phyloP scores from a whole-genome alignment of 2,329 filamentous ascomycete species.

The Diaporthe sp. region DNA sequence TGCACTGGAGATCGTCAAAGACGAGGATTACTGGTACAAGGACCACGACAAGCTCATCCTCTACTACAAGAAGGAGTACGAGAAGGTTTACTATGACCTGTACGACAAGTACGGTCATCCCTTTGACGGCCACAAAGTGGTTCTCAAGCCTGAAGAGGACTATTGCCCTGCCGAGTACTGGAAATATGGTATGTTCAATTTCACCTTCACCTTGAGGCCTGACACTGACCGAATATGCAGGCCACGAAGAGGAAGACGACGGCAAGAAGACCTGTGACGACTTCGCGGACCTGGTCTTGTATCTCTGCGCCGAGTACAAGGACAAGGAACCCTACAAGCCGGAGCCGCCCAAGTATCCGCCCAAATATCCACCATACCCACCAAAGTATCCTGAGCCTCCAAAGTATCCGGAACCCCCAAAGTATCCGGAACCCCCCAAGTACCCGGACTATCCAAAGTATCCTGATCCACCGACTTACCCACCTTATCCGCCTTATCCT shows the following conservation, averaged over 20 bases:
- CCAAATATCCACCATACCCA: background rate
- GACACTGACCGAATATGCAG: background rate
- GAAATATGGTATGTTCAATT: constrained; percentile 26
- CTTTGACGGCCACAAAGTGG: constrained; percentile 30
- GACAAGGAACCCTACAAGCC: background rate
- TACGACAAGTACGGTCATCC: constrained; percentile 37
- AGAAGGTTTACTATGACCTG: constrained; percentile 36
- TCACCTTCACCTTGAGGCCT: no score
- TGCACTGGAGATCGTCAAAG: constrained; percentile 34
- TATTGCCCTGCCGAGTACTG: constrained; percentile 30
- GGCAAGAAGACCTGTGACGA: constrained; percentile 36
- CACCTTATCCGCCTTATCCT: background rate
- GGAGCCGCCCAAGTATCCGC: background rate
- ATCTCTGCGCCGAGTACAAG: constrained; percentile 30
- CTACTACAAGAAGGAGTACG: constrained; percentile 35
- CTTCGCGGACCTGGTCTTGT: constrained; percentile 19
- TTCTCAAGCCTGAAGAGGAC: constrained; percentile 34
- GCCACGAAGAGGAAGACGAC: constrained; percentile 8
- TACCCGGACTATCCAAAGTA: background rate
- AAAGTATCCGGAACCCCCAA: background rate
- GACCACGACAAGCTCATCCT: constrained; percentile 37
- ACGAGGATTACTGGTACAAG: constrained; percentile 23
- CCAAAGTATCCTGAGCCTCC: background rate
- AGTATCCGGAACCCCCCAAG: background rate
- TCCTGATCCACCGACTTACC: background rate